Conservation (phyloP, 495 filamentous ascomycete genomes). For the Xylaria cubensis region DNA sequence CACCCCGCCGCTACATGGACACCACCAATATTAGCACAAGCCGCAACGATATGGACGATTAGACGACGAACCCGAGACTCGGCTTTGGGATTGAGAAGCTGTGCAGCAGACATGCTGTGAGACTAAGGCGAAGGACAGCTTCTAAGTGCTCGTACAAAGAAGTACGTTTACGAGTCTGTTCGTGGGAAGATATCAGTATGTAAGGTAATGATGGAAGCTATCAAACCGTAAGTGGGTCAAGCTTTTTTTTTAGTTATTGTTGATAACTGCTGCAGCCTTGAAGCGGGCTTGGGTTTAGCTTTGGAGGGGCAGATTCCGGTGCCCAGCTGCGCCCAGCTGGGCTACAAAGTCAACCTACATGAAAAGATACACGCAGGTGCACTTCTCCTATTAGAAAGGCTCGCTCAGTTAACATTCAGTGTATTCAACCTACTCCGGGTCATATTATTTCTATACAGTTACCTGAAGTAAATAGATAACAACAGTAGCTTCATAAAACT, state of each 20-base stretch:
- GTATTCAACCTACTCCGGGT: too few relatives aligned
- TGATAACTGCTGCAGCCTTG: conserved; percentile 8
- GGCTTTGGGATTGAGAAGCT: conserved; percentile 97
- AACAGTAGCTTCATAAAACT: neutral
- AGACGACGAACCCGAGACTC: conserved; percentile 80
- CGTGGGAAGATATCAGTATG: conserved; percentile 15
- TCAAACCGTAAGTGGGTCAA: conserved; percentile 18
- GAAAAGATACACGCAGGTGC: too few relatives aligned
- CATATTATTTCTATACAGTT: neutral
- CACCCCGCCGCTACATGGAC: conserved; percentile 79
- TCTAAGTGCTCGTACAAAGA: neutral
- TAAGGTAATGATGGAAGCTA: conserved; percentile 25
- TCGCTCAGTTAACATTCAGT: too few relatives aligned
- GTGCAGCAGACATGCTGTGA: conserved; percentile 80
- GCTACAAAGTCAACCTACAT: too few relatives aligned
- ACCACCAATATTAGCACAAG: conserved; percentile 26
- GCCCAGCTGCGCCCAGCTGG: neutral
- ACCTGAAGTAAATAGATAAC: neutral
- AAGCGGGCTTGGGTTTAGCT: neutral
- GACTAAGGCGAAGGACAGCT: neutral
- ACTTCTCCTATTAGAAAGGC: too few relatives aligned
- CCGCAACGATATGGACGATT: conserved; percentile 41
- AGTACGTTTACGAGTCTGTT: neutral
- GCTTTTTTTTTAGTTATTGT: conserved; percentile 36
- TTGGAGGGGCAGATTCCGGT: conserved; percentile 1